Percentiles rank a stretch among this genome's conserved stretches.
Evolutionary conservation across 208 protist species (phyloP).

Genomic region (Trypanosoma brucei): DNA sequence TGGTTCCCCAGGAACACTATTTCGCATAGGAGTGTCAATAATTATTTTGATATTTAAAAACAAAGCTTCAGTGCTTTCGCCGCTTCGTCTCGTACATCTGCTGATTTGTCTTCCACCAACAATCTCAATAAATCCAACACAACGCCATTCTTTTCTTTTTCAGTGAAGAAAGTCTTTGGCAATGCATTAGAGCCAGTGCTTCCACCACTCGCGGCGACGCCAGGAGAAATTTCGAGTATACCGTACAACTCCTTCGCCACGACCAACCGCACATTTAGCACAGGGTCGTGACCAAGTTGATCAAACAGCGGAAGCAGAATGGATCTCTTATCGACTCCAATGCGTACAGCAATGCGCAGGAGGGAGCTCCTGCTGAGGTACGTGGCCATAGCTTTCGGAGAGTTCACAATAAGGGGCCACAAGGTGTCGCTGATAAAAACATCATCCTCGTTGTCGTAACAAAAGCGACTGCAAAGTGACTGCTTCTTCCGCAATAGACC

Average conservation of each 20-base stretch:
- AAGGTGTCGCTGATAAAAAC: slow-evolving; percentile 66
- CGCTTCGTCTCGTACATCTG: slow-evolving; percentile 74
- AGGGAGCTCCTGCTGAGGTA: slow-evolving; percentile 73
- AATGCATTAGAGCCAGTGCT: neutral
- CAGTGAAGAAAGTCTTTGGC: slow-evolving; percentile 31
- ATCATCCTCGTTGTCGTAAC: slow-evolving; percentile 8
- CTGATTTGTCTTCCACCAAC: slow-evolving; percentile 63
- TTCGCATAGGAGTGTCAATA: too few relatives aligned
- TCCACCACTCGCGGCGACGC: neutral
- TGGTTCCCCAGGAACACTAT: too few relatives aligned
- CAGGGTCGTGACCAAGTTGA: slow-evolving; percentile 55
- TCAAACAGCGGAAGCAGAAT: slow-evolving; percentile 71
- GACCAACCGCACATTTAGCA: slow-evolving; percentile 75
- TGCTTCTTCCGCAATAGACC: neutral
- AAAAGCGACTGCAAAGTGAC: neutral
- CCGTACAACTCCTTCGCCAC: slow-evolving; percentile 65
- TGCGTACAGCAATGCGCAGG: slow-evolving; percentile 56
- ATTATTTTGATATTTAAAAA: slow-evolving; percentile 32
- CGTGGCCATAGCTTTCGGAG: slow-evolving; percentile 51
- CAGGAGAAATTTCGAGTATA: slow-evolving; percentile 29
- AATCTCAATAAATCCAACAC: slow-evolving; percentile 59
- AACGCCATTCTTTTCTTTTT: slow-evolving; percentile 66
- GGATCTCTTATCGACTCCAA: slow-evolving; percentile 63
- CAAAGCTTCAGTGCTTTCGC: slow-evolving; percentile 70
- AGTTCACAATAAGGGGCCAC: slow-evolving; percentile 63